Conservation (phyloP, 805 yeast genomes). For the Starmerella apis region DNA sequence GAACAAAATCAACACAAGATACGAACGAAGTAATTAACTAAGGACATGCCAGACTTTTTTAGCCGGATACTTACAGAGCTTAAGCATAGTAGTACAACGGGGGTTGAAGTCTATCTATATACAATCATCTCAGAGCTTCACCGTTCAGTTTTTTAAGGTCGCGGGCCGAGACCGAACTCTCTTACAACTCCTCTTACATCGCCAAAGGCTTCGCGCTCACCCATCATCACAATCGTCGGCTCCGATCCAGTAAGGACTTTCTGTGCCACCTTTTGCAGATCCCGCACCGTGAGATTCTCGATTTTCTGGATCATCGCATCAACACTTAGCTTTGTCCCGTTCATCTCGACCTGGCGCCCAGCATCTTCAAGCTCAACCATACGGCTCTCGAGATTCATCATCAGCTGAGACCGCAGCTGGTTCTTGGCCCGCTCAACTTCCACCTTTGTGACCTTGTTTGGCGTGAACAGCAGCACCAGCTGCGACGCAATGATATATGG, state of each 20-base stretch:
- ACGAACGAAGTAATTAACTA: too few species aligned
- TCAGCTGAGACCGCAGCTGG: constrained; percentile 73
- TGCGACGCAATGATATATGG: constrained; percentile 69
- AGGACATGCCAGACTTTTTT: too few species aligned
- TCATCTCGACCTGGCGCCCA: constrained; percentile 87
- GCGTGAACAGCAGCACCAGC: constrained; percentile 42
- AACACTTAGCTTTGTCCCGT: constrained; percentile 62
- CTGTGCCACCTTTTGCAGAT: constrained; percentile 63
- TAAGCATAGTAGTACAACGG: too few species aligned
- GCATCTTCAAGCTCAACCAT: constrained; percentile 90
- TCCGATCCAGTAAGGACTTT: constrained; percentile 63
- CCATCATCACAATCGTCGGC: constrained; percentile 87
- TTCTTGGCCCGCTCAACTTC: constrained; percentile 88
- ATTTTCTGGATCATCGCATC: constrained; percentile 73
- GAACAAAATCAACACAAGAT: too few species aligned
- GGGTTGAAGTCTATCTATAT: not conserved
- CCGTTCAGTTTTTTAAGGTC: not conserved
- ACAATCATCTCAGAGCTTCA: not conserved
- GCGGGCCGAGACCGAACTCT: constrained; percentile 63
- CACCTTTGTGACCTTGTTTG: constrained; percentile 51
- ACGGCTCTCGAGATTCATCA: constrained; percentile 88
- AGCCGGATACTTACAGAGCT: too few species aligned
- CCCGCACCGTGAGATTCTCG: constrained; percentile 53
- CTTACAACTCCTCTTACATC: constrained; percentile 59
- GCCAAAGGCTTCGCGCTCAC: constrained; percentile 74